These are phyloP conservation scores for Pistacia vera DNA, from an alignment of 345 rosid species.

Conservation along the genomic window DNA sequence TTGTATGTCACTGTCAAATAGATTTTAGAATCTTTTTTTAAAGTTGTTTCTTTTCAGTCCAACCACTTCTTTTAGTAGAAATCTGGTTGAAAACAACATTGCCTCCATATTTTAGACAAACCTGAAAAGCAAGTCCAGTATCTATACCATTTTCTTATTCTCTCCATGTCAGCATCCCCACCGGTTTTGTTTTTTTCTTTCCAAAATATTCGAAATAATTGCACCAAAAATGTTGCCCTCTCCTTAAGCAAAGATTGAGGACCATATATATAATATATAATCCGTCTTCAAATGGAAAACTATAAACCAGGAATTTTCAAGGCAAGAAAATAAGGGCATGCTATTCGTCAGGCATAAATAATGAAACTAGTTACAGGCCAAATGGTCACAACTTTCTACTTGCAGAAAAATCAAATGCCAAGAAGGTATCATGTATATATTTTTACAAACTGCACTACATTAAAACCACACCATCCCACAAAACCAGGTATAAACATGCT, in stretches of 20 bases:
- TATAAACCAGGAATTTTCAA: not conserved
- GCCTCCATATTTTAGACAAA: slow-evolving; percentile 29
- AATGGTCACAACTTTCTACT: not conserved
- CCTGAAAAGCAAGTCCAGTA: not conserved
- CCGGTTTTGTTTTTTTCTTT: not conserved
- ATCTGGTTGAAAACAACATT: slow-evolving; percentile 32
- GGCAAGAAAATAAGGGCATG: not conserved
- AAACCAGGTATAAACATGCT: slow-evolving; percentile 28
- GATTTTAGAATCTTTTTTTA: slow-evolving; percentile 11
- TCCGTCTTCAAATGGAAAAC: not conserved
- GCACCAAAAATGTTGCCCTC: no score
- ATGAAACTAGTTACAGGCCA: slow-evolving; percentile 18
- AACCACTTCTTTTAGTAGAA: slow-evolving; percentile 9
- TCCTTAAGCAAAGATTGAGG: no score
- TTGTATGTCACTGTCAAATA: slow-evolving; percentile 29
- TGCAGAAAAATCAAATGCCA: slow-evolving; percentile 4
- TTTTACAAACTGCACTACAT: slow-evolving; percentile 25
- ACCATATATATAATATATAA: no score
- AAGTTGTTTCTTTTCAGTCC: not conserved
- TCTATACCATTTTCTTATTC: not conserved
- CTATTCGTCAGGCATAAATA: not conserved
- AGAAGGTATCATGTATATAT: slow-evolving; percentile 5
- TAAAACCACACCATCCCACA: slow-evolving; percentile 25
- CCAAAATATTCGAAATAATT: not conserved
- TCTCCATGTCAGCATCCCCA: not conserved